Percentiles rank a stretch among this genome's conserved stretches.
Evolutionary conservation across 1,139 yeast species (phyloP).

Genomic region (Suhomyces coccinellae): DNA sequence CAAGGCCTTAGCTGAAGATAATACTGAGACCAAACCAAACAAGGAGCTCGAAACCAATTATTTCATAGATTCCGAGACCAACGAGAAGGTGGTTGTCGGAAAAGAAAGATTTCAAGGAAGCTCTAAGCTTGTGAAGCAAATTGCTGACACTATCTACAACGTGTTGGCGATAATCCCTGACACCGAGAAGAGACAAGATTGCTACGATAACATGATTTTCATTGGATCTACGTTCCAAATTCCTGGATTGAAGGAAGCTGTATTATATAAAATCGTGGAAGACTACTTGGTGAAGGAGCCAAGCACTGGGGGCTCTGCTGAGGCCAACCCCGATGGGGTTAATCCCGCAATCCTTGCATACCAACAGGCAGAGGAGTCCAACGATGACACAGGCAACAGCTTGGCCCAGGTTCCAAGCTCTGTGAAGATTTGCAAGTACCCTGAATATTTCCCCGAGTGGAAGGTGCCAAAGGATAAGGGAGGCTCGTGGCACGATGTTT

Average conservation of each 20-base stretch:
- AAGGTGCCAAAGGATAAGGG: constrained; percentile 63
- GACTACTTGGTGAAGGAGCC: constrained; percentile 52
- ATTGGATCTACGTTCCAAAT: constrained; percentile 77
- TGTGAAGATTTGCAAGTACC: constrained; percentile 66
- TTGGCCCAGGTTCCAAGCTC: constrained; percentile 73
- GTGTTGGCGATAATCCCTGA: constrained; percentile 61
- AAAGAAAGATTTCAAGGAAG: constrained; percentile 86
- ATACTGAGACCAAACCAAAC: constrained; percentile 45
- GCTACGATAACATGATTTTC: constrained; percentile 81
- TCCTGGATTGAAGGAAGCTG: constrained; percentile 73
- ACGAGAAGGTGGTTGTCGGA: constrained; percentile 64
- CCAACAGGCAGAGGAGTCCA: constrained; percentile 36
- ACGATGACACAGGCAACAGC: constrained; percentile 29
- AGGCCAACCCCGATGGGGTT: constrained; percentile 31
- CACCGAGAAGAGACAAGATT: constrained; percentile 71
- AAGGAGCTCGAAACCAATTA: constrained; percentile 64
- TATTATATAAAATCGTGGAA: constrained; percentile 58
- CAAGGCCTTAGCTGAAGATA: constrained; percentile 27
- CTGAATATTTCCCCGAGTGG: constrained; percentile 97
- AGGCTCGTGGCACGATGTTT: constrained; percentile 65
- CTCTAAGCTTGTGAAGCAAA: constrained; percentile 51
- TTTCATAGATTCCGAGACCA: constrained; percentile 56
- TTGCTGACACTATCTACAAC: constrained; percentile 56
- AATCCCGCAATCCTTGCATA: constrained; percentile 46
- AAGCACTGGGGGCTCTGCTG: constrained; percentile 29